phyloP scores from a whole-genome alignment of 108 stramenopile species.

The Schizochytrium sp. region DNA sequence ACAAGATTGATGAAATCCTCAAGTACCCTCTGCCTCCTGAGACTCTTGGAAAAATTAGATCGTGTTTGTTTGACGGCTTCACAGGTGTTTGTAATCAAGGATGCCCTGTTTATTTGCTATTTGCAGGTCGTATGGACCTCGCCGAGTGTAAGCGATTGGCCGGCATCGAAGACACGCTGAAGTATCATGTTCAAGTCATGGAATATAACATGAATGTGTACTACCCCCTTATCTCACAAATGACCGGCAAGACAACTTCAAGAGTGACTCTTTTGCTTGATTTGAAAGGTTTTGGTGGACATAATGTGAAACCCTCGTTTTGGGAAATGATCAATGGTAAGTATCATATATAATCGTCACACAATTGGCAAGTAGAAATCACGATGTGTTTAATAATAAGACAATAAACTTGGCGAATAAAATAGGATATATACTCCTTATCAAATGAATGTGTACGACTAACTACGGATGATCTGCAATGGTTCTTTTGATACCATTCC shows the following conservation, averaged over 20 bases:
- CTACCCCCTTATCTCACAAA: neutral
- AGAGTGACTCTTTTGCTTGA: constrained; percentile 34
- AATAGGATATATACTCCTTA: neutral
- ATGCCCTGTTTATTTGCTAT: constrained; percentile 14
- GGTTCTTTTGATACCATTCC: neutral
- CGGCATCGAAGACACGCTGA: neutral
- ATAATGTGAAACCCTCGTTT: constrained; percentile 23
- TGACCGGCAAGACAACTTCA: neutral
- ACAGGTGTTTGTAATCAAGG: constrained; percentile 24
- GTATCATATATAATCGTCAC: neutral
- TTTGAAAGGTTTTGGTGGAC: constrained; percentile 53
- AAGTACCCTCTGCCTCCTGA: neutral
- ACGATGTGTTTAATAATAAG: neutral
- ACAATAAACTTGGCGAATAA: neutral
- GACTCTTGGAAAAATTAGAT: constrained; percentile 44
- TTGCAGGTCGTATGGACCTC: constrained; percentile 48
- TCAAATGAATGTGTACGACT: neutral
- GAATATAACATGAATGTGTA: constrained; percentile 38
- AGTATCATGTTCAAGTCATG: constrained; percentile 55
- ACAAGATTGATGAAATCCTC: neutral
- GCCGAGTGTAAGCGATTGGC: constrained; percentile 34
- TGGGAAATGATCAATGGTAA: constrained; percentile 52
- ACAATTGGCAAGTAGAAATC: too few relatives aligned
- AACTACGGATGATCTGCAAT: neutral
- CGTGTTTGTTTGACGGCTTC: constrained; percentile 52